Percentiles rank a stretch among this genome's conserved stretches.
These are phyloP conservation scores for Agastache rugosa DNA, from an alignment of 257 asterid genomes.

Conservation along the genomic window DNA sequence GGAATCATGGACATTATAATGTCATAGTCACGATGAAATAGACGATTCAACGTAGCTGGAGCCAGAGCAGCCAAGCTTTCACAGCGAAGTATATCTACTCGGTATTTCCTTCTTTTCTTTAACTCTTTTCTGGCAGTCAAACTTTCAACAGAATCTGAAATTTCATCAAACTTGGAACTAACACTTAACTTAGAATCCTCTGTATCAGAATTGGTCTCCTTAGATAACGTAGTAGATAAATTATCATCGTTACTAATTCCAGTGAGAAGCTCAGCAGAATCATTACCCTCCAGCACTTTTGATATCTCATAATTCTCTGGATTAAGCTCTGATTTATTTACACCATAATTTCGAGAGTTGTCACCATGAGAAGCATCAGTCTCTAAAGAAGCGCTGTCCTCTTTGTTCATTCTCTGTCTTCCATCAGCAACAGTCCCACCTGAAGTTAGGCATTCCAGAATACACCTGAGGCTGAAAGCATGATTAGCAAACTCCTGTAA, in stretches of 20 bases:
- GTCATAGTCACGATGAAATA: constrained; percentile 94
- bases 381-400: constrained; percentile 50
- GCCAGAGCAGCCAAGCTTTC: constrained; percentile 97
- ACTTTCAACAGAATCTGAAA: constrained; percentile 50
- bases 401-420: constrained; percentile 48
- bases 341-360: constrained; percentile 42
- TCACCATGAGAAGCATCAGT: constrained; percentile 44
- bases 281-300: constrained; percentile 42
- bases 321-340: constrained; percentile 41
- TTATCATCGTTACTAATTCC: constrained; percentile 42
- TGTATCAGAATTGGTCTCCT: constrained; percentile 43
- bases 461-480: constrained; percentile 95
- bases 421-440: constrained; percentile 75
- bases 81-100: constrained; percentile 95
- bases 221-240: constrained; percentile 43
- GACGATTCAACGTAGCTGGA: constrained; percentile 90
- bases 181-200: constrained; percentile 48
- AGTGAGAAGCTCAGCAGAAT: constrained; percentile 44
- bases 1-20: constrained; percentile 97
- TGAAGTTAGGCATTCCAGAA: constrained; percentile 91
- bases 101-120: constrained; percentile 70
- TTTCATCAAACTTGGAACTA: constrained; percentile 56
- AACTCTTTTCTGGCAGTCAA: constrained; percentile 52
- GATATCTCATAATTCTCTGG: constrained; percentile 42
- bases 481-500: constrained; percentile 98